phyloP scores from a whole-genome alignment of 2,329 filamentous ascomycete species.

The Endothia cerciana region DNA sequence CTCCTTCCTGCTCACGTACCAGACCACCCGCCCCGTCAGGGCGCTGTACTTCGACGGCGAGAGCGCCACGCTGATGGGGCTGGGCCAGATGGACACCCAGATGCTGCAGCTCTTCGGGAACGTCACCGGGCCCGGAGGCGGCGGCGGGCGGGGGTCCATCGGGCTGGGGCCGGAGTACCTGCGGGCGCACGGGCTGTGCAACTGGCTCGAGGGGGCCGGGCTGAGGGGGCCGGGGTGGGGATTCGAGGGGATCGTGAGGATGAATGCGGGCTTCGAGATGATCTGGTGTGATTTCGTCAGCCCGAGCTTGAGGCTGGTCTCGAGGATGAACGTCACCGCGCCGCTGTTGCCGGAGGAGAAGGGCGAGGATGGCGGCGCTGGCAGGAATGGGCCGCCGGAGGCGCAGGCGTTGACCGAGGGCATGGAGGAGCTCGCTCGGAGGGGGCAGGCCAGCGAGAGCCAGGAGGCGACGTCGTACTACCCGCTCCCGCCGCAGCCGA shows the following conservation, averaged over 20 bases:
- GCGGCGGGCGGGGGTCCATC: constrained; percentile 33
- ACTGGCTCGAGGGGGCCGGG: constrained; percentile 45
- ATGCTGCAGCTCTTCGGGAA: constrained; percentile 56
- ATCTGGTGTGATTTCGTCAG: constrained; percentile 57
- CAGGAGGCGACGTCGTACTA: constrained; percentile 37
- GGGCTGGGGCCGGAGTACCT: constrained; percentile 51
- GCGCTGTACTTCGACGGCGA: constrained; percentile 56
- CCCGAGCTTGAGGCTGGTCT: constrained; percentile 47
- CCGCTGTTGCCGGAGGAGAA: constrained; percentile 40
- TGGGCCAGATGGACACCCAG: constrained; percentile 51
- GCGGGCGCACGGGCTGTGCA: constrained; percentile 50
- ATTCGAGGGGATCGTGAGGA: constrained; percentile 52
- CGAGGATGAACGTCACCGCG: constrained; percentile 50
- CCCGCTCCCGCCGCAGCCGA: constrained; percentile 43
- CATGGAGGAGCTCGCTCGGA: neutral
- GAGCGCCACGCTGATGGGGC: constrained; percentile 51
- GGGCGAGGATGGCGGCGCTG: constrained; percentile 20
- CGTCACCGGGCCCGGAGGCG: constrained; percentile 40
- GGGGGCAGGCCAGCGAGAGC: neutral
- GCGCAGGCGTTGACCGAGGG: neutral
- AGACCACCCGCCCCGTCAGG: constrained; percentile 46
- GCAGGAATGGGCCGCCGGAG: constrained; percentile 20
- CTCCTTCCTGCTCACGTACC: constrained; percentile 53
- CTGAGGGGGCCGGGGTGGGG: constrained; percentile 52
- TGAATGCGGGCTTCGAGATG: constrained; percentile 57